Base-by-base conservation (phyloP, 1,284 basidiomycete species). In the Melanopsichium pennsylvanicum region DNA sequence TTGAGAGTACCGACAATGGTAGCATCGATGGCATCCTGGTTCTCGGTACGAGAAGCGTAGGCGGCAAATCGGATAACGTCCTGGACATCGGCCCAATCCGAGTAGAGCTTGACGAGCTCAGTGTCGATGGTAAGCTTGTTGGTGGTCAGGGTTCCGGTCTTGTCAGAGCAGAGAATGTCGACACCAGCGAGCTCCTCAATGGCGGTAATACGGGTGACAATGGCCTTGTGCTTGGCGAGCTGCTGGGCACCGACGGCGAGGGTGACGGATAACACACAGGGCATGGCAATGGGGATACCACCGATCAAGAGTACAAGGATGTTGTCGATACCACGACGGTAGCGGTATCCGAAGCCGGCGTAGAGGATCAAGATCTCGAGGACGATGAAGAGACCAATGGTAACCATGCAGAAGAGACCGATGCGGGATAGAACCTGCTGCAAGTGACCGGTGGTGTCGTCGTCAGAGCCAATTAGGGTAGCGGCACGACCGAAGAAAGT, bases 271-370 rank as follows among this genome's bases (percentile, higher is more conserved):
- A 94, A 96, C 26, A 97, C 95, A 69, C 97, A 96, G 0, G 95
- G 95, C 26, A 97, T 83, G 29, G 95, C 95, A 83, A 97, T 95
- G 1, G 94, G 94, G 68, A 97, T 97, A 40, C 94, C 94, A 84
- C 94, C 94, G 71, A 97, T 97, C 86, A 97, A 93, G 40, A 98
- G 94, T 39, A 98, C 90, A 0, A 96, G 98, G 80, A 99, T 92
- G 25, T 98, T 85, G 82, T 98, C 96, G 51, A 80, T 80, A 57
- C 93, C 92, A 70, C 89, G 89, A 80, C 93, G 92, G 86, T 97
- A 97, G 4, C 25, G 25, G 68, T 74, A 71, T 35, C 61, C 64
- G 63, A 71, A 71, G 41, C 56, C 67, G 13, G 94, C 97, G 80
- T 97, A 97, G 93, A 97, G 97, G 47, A 96, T 94, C 11, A 97